Base-by-base conservation (phyloP, 1,139 yeast species). In the Debaryomyces fabryi region DNA sequence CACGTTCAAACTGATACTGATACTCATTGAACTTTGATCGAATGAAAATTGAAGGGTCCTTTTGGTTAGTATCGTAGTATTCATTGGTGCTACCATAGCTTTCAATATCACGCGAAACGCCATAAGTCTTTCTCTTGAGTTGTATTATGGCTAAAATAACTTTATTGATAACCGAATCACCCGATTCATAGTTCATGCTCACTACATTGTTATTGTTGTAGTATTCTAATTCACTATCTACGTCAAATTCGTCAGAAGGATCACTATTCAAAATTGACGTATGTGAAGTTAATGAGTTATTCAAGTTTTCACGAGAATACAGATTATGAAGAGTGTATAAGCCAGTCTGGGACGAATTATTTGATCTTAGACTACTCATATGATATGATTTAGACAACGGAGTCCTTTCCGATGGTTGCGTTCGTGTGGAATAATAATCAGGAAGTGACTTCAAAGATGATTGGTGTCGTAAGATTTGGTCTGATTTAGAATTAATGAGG, bases 401-500 rank as follows among this genome's bases (percentile, higher is more conserved):
- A 1, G 34, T 29, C 8, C 16, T 40, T 32, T 40, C 36, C 23
- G 30, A 18, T 30, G n/a, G 18, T 29, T 20, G 23, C 4, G 20
- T 32, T 8, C 6, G 23, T 10, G 10, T 20, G 5, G 37, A 42
- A 33, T 36, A 42, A 37, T 38, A 39, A 34, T 33, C 47, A 46
- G 18, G 39, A 5, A 67, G 46, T 16, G 71, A 67, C 53, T 64
- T 65, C 47, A 72, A 61, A n/a, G 76, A 71, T 48, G 65, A 49
- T 50, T 72, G 74, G 38, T 72, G 66, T 42, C 59, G 64, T 38
- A 74, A 54, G n/a, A 71, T 65, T 45, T 61, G 65, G 15, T 64
- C 59, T 21, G 74, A 64, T 49, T 71, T 71, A 41, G 62, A 63
- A 48, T 65, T 64, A 33, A 71, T 60, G 7, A 74, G 55, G 13